Percentiles rank a stretch among this genome's conserved stretches.
phyloP scores from a whole-genome alignment of 192 early-diverging fungal species.

The Linnemannia hyalina region DNA sequence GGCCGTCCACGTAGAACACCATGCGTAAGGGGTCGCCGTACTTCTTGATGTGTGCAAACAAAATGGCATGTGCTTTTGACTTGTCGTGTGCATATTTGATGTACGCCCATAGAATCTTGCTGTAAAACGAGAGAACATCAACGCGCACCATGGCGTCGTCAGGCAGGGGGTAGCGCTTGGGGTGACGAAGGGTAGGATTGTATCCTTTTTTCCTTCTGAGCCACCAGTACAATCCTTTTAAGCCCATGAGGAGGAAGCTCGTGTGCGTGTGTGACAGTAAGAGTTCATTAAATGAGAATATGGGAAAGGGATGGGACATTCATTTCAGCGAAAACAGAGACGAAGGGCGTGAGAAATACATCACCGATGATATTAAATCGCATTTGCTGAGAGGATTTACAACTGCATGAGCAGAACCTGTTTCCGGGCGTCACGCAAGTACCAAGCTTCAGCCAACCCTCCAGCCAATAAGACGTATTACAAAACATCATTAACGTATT shows the following conservation, averaged over 20 bases:
- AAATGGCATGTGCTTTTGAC: not conserved
- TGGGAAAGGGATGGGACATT: no score
- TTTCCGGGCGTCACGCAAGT: no score
- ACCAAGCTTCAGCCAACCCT: no score
- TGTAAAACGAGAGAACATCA: not conserved
- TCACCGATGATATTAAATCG: no score
- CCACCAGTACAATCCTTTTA: not conserved
- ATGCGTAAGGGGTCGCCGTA: conserved; percentile 8
- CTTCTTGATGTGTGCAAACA: not conserved
- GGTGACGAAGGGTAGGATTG: not conserved
- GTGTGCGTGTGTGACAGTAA: no score
- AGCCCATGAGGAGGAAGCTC: not conserved
- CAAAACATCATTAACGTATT: no score
- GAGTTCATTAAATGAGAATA: no score
- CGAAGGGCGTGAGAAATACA: no score
- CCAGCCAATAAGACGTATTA: no score
- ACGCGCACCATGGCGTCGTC: not conserved
- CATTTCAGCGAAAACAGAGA: no score
- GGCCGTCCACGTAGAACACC: conserved; percentile 19
- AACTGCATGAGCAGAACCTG: no score
- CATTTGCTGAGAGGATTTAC: no score
- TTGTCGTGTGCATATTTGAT: conserved; percentile 1
- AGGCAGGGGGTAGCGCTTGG: not conserved
- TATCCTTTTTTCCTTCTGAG: conserved; percentile 1
- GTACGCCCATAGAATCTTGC: not conserved